Base-by-base conservation (phyloP, 139 green algal genomes). In the Limnomonas spitsbergensis region DNA sequence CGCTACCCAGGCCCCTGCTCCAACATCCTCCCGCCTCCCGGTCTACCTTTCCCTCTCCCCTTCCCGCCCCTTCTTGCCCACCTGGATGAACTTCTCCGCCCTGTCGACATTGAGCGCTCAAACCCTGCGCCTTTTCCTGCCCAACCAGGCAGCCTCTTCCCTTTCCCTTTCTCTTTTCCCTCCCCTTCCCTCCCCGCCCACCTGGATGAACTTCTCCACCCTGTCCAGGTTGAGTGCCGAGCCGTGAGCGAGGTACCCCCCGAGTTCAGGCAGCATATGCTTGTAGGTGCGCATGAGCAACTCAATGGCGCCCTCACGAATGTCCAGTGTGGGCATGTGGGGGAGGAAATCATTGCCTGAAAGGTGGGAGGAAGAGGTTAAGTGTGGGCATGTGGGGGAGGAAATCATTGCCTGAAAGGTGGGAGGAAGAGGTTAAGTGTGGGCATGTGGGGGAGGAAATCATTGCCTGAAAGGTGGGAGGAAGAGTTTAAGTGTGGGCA, bases 361-460 rank as follows among this genome's bases (percentile, higher is more conserved):
- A 4, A 36, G 35, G 24, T 35, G 54, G 47, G 47, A 14, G 47
- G 47, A 4, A n/a, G 53, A 99, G 99, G 84, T 99, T 96, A 72
- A 99, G 89, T 9, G 96, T 99, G 26, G 96, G 96, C 94, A 98
- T 98, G 89, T 99, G 96, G 4, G 96, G 96, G 84, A 99, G 80
- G 81, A 99, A 99, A 81, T 99, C 96, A 75, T 99, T 99, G 42
- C 96, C 47, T 61, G 4, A 38, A 4, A 36, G 35, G 24, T 35
- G 54, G 47, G 47, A 14, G 47, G 47, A 4, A n/a, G 53, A 99
- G 99, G 84, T 99, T 96, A 72, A 99, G 89, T 9, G 96, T 99
- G 26, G 96, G 96, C 94, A 98, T 98, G 89, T 99, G 96, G 4
- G 96, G 96, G 84, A 99, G 80, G 81, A 99, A 99, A 81, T 99